Base-by-base conservation (phyloP, 164 flowering plant species). In the Platanus orientalis region DNA sequence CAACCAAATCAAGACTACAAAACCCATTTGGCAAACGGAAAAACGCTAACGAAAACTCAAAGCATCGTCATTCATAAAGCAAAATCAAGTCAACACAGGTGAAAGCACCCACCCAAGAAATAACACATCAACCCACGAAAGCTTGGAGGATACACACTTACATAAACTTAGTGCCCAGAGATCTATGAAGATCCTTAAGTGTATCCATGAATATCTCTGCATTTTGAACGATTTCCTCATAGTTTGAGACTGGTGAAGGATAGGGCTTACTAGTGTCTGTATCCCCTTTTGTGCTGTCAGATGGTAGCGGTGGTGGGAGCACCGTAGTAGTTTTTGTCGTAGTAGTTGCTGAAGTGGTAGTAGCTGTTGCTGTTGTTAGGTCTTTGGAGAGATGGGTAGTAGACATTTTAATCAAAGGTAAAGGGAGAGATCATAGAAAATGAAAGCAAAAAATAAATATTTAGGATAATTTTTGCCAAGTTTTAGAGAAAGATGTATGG, bases 131-230 rank as follows among this genome's bases (percentile, higher is more conserved):
- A 51, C 0, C 3, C 17, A 20, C 13, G 2, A 25, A 39, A 36
- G 45, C 13, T 20, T n/a, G 25, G 48, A 29, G 23, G 21, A 24
- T 27, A 39, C 13, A 11, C n/a, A 71, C 80, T 75, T 64, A 88
- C 95, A 68, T 69, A 61, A 83, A 84, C 60, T 78, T 83, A 55
- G 83, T 78, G 1, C 81, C 83, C 44, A 71, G 67, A 14, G 78
- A 78, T 29, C 29, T 55, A 74, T 83, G 92, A 42, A 86, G 80
- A 57, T 63, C 70, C 57, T 70, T 62, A 47, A 89, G 86, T 47
- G 83, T 84, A 28, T 78, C 75, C 75, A 66, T 73, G 78, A 89
- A 89, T 54, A 83, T 47, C 54, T 72, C 73, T 0, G 83, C 51
- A 68, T 70, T 74, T 49, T 78, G 79, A 61, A 39, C 77, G 65